These are phyloP conservation scores for Tothia fuscella DNA, from an alignment of 2,329 filamentous ascomycete species.

Conservation along the genomic window DNA sequence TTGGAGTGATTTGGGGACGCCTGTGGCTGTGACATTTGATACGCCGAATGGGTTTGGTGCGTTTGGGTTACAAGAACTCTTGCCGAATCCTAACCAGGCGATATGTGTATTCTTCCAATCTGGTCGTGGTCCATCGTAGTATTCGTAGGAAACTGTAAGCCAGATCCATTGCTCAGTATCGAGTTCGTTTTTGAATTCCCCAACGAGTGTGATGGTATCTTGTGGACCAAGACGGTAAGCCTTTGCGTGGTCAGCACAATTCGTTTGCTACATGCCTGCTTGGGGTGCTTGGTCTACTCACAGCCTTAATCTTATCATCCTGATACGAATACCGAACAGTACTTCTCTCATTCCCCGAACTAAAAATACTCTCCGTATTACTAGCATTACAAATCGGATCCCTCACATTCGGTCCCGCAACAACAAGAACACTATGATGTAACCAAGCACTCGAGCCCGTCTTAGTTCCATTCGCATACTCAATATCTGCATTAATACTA, in stretches of 20 bases:
- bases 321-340: no score
- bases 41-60: neutral
- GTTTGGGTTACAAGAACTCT: neutral
- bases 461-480: conserved; percentile 1
- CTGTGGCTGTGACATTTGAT: neutral
- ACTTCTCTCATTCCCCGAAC: conserved; percentile 3
- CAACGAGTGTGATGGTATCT: conserved; percentile 2
- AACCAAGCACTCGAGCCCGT: conserved; percentile 1
- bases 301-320: neutral
- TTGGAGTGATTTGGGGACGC: neutral
- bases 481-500: conserved; percentile 1
- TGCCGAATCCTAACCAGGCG: neutral
- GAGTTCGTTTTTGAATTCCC: conserved; percentile 7
- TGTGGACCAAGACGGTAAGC: neutral
- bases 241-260: neutral
- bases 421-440: conserved; percentile 4
- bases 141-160: conserved; percentile 1
- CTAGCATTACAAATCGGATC: conserved; percentile 2
- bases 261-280: no score
- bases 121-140: conserved; percentile 3
- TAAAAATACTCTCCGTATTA: conserved; percentile 3
- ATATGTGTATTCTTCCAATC: conserved; percentile 3
- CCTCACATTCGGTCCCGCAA: neutral
- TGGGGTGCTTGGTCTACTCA: neutral
- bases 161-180: conserved; percentile 1